Evolutionary conservation across 23 red algal species (phyloP).

Genomic region (Cyanidiococcus yangmingshanensis): DNA sequence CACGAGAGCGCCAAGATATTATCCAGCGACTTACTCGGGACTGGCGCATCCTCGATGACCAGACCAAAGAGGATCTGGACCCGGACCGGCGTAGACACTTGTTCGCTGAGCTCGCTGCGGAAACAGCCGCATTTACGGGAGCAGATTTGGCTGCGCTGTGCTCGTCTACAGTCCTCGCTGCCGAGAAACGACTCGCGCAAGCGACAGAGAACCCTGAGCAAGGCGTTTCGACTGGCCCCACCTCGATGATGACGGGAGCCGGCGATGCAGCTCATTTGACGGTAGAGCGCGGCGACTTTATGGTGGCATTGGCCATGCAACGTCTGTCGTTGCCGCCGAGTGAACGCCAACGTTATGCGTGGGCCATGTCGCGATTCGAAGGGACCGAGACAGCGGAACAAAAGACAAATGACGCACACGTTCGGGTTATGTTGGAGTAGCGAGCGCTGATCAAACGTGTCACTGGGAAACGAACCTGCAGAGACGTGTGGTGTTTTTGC

Average conservation of each 20-base stretch:
- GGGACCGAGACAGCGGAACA: background rate
- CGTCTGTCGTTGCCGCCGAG: background rate
- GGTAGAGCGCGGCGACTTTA: background rate
- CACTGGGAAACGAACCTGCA: too few relatives aligned
- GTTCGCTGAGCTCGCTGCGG: background rate
- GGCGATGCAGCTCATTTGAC: background rate
- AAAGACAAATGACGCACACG: background rate
- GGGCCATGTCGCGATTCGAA: background rate
- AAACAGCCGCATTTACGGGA: background rate
- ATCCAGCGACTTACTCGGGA: background rate
- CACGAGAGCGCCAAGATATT: background rate
- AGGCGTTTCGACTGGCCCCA: too few relatives aligned
- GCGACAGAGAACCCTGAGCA: too few relatives aligned
- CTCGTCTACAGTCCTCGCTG: background rate
- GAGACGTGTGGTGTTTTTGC: too few relatives aligned
- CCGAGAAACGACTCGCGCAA: background rate
- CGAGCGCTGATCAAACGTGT: too few relatives aligned
- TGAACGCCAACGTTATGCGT: background rate
- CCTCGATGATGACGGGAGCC: too few relatives aligned
- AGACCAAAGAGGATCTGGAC: background rate
- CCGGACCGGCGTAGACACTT: background rate
- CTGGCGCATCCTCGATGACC: background rate
- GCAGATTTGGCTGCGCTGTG: conserved; percentile 9
- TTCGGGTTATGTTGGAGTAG: background rate
- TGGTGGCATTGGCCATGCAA: background rate